Base-by-base conservation (phyloP, 805 yeast genomes). In the Hanseniaspora singularis region DNA sequence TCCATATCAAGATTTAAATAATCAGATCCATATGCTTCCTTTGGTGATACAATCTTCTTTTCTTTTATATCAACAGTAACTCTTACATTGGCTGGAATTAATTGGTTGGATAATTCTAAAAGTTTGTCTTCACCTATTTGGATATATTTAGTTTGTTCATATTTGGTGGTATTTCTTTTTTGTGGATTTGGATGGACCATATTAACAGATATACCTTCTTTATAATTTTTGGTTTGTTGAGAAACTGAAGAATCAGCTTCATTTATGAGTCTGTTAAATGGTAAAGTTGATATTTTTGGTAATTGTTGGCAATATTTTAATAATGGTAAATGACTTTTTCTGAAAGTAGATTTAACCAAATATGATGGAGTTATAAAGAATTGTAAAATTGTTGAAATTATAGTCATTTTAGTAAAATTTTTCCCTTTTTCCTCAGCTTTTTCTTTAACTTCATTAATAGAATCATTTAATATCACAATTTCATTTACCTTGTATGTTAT, bases 291-390 rank as follows among this genome's bases (percentile, higher is more conserved):
- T 27, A 87, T 64, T 55, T 76, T 75, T 32, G 95, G 96, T 49
- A 81, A 68, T 52, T 72, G 74, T 30, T 68, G 67, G 0, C 95
- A 95, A 51, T 74, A 70, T 46, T 69, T 69, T 58, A 82, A 74
- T 57, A 75, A 71, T 31, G 64, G 60, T 22, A 61, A 50, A 51
- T 66, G 57, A 53, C 68, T 64, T 20, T 69, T 64, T 51, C 71
- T 68, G 65, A 86, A 84, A 4, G 80, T 69, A 2, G 78, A 63
- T 51, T 79, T 78, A 16, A 78, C 73, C 36, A 87, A 67, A 57
- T 87, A 84, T 40, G 85, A 81, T 1, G 96, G 95, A 0, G 95
- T 86, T 14, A 86, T 76, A 56, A 84, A 84, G 58, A 67, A 86
- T 58, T 85, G 94, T 49, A 87, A 64, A 33, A 87, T 66, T 1